phyloP scores from a whole-genome alignment of 2,329 filamentous ascomycete species.

The Sarocladiaceae sp. region DNA sequence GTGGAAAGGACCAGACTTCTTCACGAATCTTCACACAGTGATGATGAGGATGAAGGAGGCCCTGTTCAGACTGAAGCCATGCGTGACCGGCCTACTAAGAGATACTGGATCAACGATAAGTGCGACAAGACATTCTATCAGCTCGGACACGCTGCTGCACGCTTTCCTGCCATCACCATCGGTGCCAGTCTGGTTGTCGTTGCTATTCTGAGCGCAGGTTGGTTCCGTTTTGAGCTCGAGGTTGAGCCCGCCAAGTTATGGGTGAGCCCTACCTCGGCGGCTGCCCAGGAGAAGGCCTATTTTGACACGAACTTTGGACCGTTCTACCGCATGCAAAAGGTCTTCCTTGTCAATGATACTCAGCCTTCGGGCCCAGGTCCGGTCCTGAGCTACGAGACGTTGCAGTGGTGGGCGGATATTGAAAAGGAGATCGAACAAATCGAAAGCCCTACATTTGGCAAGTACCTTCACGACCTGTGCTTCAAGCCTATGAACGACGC shows the following conservation, averaged over 20 bases:
- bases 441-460: slow-evolving; percentile 61
- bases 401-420: slow-evolving; percentile 90
- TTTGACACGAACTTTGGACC: slow-evolving; percentile 92
- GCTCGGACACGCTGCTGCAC: slow-evolving; percentile 73
- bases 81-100: slow-evolving; percentile 69
- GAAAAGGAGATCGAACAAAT: slow-evolving; percentile 70
- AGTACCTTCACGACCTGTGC: slow-evolving; percentile 77
- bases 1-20: slow-evolving; percentile 80
- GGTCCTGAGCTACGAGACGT: slow-evolving; percentile 80
- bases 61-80: slow-evolving; percentile 65
- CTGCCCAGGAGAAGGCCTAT: slow-evolving; percentile 87
- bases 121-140: slow-evolving; percentile 75
- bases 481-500: slow-evolving; percentile 87
- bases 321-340: slow-evolving; percentile 91
- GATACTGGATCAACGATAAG: slow-evolving; percentile 77
- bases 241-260: slow-evolving; percentile 85
- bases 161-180: slow-evolving; percentile 82
- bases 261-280: slow-evolving; percentile 91
- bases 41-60: slow-evolving; percentile 91
- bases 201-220: slow-evolving; percentile 74
- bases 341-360: slow-evolving; percentile 88
- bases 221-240: slow-evolving; percentile 85
- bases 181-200: slow-evolving; percentile 67
- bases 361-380: slow-evolving; percentile 56
- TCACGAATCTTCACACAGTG: slow-evolving; percentile 75